Percentiles rank a stretch among this genome's conserved stretches.
Conservation (phyloP, 371 early-diverging fungal species). For the Mortierella polycephala region DNA sequence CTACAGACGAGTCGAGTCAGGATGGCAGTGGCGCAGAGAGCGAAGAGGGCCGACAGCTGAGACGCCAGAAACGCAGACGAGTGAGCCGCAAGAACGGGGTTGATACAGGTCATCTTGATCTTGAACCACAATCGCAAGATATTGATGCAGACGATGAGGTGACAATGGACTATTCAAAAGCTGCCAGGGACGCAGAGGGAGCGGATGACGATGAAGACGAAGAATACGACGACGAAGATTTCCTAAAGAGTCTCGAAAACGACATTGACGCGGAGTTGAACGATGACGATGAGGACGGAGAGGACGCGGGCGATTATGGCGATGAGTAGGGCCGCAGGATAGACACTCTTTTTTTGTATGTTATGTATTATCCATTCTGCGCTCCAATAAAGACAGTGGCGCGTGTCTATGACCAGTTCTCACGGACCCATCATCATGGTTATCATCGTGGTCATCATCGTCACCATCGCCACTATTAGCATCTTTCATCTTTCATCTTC, state of each 20-base stretch:
- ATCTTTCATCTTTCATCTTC: not conserved
- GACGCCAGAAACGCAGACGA: conserved; percentile 19
- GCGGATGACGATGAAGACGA: conserved; percentile 12
- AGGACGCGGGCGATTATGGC: not conserved
- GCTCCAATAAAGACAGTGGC: no score
- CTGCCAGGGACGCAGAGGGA: not conserved
- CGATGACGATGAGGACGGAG: conserved; percentile 18
- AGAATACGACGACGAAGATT: conserved; percentile 50
- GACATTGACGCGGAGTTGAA: conserved; percentile 54
- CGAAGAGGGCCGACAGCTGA: conserved; percentile 7
- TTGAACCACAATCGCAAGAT: conserved; percentile 8
- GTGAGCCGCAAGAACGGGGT: not conserved
- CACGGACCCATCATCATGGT: no score
- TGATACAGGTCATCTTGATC: not conserved
- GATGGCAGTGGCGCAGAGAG: conserved; percentile 22
- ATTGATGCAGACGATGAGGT: conserved; percentile 37
- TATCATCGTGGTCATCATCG: no score
- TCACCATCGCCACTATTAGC: no score
- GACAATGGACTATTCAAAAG: conserved; percentile 30
- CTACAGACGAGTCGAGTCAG: conserved; percentile 27
- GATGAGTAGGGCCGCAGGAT: no score
- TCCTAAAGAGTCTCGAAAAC: conserved; percentile 38
- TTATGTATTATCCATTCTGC: no score
- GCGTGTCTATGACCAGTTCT: no score
- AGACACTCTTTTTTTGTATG: no score